These are phyloP conservation scores for Ophiocordyceps camponoti-leonardi DNA, from an alignment of 2,329 filamentous ascomycete species.

Conservation along the genomic window DNA sequence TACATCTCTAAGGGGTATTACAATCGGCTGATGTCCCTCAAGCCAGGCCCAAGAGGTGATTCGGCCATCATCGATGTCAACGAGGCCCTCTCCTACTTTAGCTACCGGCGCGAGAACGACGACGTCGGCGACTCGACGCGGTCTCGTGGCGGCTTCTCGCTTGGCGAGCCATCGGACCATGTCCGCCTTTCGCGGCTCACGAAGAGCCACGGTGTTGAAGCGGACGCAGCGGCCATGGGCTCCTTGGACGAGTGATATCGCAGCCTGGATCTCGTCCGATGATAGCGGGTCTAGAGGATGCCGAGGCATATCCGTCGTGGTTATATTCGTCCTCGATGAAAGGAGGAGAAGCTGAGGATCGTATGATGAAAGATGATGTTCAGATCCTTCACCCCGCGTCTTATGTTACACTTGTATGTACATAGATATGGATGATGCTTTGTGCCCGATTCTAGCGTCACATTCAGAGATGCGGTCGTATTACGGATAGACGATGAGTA, in stretches of 20 bases:
- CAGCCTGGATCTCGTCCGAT: background rate
- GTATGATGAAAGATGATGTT: too few relatives aligned
- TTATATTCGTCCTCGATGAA: background rate
- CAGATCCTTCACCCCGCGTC: too few relatives aligned
- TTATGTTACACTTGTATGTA: too few relatives aligned
- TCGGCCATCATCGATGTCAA: slow-evolving; percentile 22
- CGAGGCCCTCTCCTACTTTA: slow-evolving; percentile 32
- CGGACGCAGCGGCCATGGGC: slow-evolving; percentile 10
- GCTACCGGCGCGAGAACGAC: slow-evolving; percentile 25
- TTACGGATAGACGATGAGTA: too few relatives aligned
- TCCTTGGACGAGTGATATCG: slow-evolving; percentile 21
- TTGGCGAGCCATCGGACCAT: slow-evolving; percentile 42
- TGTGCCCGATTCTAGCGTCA: too few relatives aligned
- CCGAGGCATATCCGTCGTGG: background rate
- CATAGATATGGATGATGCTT: too few relatives aligned
- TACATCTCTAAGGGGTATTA: background rate
- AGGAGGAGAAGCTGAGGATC: background rate
- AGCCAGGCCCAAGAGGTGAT: background rate
- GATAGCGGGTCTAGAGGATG: background rate
- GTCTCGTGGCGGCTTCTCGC: slow-evolving; percentile 23
- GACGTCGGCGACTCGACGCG: slow-evolving; percentile 30
- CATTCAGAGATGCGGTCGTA: too few relatives aligned
- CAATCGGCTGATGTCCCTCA: background rate
- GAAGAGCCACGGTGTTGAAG: slow-evolving; percentile 48
- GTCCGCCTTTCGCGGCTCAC: slow-evolving; percentile 40